phyloP scores from a whole-genome alignment of 352 stramenopile genomes.

The Pelagophyceae sp. region DNA sequence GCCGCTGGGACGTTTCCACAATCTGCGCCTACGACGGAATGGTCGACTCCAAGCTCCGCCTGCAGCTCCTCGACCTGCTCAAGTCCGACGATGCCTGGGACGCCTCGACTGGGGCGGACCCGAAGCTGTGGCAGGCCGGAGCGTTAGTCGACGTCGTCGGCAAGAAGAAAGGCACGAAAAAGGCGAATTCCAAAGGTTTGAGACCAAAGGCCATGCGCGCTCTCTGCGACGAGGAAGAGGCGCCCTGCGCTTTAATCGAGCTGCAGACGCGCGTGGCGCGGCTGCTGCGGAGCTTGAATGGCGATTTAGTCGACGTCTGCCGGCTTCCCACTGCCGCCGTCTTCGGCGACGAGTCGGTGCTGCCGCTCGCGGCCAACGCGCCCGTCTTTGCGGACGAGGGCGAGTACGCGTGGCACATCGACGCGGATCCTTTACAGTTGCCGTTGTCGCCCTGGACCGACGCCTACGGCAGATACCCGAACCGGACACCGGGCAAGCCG shows the following conservation, averaged over 20 bases:
- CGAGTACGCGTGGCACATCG: slow-evolving; percentile 32
- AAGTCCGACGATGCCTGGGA: not conserved
- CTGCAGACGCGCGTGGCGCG: not conserved
- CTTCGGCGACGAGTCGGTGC: slow-evolving; percentile 23
- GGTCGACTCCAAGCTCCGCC: slow-evolving; percentile 22
- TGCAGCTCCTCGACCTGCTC: slow-evolving; percentile 11
- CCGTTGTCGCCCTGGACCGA: slow-evolving; percentile 41
- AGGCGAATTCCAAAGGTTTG: slow-evolving; percentile 18
- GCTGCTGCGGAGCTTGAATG: slow-evolving; percentile 21
- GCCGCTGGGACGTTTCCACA: slow-evolving; percentile 23
- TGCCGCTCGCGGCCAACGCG: slow-evolving; percentile 30
- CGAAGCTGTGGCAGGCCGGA: not conserved
- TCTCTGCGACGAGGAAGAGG: slow-evolving; percentile 19
- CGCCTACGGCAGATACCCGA: slow-evolving; percentile 48
- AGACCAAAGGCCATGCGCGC: slow-evolving; percentile 9
- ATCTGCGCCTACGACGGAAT: slow-evolving; percentile 25
- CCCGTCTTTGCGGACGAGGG: slow-evolving; percentile 20
- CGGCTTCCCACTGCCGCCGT: slow-evolving; percentile 25
- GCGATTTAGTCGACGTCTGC: slow-evolving; percentile 18
- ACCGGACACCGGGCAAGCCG: slow-evolving; percentile 43
- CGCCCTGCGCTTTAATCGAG: slow-evolving; percentile 24
- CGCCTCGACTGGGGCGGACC: not conserved
- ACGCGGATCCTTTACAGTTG: slow-evolving; percentile 26
- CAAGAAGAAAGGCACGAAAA: not conserved
- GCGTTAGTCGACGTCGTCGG: slow-evolving; percentile 6